Evolutionary conservation across 202 grass and related monocot species (phyloP).

Genomic region (Alloteropsis angusta): DNA sequence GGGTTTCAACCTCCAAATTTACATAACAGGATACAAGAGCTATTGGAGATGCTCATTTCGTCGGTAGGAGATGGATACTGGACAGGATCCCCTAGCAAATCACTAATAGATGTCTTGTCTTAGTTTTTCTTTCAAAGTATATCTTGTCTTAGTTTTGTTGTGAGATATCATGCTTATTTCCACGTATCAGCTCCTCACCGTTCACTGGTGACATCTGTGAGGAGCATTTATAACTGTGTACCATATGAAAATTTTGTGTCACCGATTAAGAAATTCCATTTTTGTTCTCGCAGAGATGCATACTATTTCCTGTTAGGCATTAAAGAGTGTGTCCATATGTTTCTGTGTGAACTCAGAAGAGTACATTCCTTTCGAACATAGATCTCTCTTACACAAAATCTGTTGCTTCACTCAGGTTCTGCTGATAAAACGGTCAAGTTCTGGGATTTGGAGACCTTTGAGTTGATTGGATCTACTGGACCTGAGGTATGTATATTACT

Average conservation of each 20-base stretch:
- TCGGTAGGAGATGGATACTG: too few species aligned
- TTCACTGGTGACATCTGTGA: neutral
- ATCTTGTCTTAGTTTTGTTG: neutral
- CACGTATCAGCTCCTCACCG: neutral
- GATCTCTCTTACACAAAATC: conserved; percentile 10
- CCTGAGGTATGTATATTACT: conserved; percentile 82
- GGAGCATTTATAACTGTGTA: conserved; percentile 10
- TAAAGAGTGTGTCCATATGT: neutral
- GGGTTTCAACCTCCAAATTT: too few species aligned
- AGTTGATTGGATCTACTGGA: conserved; percentile 88
- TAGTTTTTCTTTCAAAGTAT: too few species aligned
- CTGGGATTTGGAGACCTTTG: conserved; percentile 99
- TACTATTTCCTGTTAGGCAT: neutral
- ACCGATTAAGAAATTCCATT: conserved; percentile 14
- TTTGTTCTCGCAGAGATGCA: neutral
- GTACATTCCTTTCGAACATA: conserved; percentile 10
- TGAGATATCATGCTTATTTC: conserved; percentile 8
- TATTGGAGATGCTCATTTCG: too few species aligned
- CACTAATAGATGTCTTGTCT: too few species aligned
- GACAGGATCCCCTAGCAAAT: too few species aligned
- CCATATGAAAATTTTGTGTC: neutral
- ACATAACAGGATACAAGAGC: too few species aligned
- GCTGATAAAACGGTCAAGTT: conserved; percentile 97
- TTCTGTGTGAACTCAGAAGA: conserved; percentile 5
- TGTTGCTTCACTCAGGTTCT: conserved; percentile 56